Percentiles rank a stretch among this genome's conserved stretches.
Evolutionary conservation across 768 basidiomycete genomes (phyloP).

Genomic region (Kwoniella botswanensis): DNA sequence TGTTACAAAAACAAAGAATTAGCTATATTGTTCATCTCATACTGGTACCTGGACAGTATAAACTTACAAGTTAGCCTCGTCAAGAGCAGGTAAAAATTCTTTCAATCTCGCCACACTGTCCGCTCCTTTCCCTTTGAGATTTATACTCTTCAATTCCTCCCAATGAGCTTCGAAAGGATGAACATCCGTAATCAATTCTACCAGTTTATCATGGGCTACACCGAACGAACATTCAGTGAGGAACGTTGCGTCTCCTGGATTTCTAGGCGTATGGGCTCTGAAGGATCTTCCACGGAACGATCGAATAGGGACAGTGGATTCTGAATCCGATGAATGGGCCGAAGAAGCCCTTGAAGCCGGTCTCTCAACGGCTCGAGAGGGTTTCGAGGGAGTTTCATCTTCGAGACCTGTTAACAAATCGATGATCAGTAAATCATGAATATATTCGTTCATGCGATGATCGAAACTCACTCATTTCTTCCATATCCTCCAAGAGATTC

Average conservation of each 20-base stretch:
- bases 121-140: slow-evolving; percentile 72
- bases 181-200: slow-evolving; percentile 90
- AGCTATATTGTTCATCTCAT: too few species aligned
- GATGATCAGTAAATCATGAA: background rate
- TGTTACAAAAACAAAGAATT: slow-evolving; percentile 55
- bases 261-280: slow-evolving; percentile 23
- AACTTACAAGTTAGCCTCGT: slow-evolving; percentile 70
- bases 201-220: slow-evolving; percentile 86
- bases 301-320: slow-evolving; percentile 45
- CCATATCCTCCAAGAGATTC: slow-evolving; percentile 76
- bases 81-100: slow-evolving; percentile 85
- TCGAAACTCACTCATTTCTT: slow-evolving; percentile 67
- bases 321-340: slow-evolving; percentile 28
- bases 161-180: slow-evolving; percentile 94
- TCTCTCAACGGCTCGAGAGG: slow-evolving; percentile 22
- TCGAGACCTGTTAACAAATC: slow-evolving; percentile 32
- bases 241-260: slow-evolving; percentile 66
- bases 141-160: slow-evolving; percentile 77
- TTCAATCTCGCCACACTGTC: slow-evolving; percentile 84
- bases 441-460: too few species aligned
- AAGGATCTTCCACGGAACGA: slow-evolving; percentile 56
- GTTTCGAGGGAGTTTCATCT: slow-evolving; percentile 57
- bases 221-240: slow-evolving; percentile 97
- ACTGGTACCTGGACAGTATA: background rate
- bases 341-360: slow-evolving; percentile 18